These are phyloP conservation scores for Mucor indicus DNA, from an alignment of 371 early-diverging fungal genomes.

Conservation along the genomic window DNA sequence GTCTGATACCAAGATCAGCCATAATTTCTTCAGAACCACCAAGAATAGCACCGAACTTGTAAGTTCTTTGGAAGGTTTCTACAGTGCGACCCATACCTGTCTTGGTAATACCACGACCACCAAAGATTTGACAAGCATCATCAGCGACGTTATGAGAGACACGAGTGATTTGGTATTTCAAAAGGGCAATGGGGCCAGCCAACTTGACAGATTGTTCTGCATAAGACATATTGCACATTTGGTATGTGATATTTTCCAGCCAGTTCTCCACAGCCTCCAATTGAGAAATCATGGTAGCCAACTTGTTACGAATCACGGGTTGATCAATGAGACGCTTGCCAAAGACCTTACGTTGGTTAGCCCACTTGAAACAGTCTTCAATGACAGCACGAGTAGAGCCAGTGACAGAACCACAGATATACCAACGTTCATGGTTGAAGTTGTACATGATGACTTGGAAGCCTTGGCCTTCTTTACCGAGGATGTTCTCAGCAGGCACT, in stretches of 20 bases:
- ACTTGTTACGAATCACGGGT: constrained; percentile 62
- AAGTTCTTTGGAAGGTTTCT: constrained; percentile 55
- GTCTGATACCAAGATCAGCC: constrained; percentile 42
- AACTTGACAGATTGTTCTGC: constrained; percentile 56
- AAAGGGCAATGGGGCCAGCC: constrained; percentile 67
- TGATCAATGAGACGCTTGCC: constrained; percentile 70
- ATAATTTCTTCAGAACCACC: constrained; percentile 81
- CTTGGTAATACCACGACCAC: constrained; percentile 64
- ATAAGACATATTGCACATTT: constrained; percentile 65
- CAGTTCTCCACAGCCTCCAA: constrained; percentile 62
- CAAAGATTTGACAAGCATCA: constrained; percentile 70
- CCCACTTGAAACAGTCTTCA: constrained; percentile 84
- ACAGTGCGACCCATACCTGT: constrained; percentile 62
- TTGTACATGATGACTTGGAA: constrained; percentile 80
- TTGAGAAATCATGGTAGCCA: constrained; percentile 63
- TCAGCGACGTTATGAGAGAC: constrained; percentile 57
- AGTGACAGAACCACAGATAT: constrained; percentile 76
- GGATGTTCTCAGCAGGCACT: constrained; percentile 79
- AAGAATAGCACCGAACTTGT: constrained; percentile 70
- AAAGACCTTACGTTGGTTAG: constrained; percentile 83
- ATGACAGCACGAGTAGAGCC: constrained; percentile 77
- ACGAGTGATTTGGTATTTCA: constrained; percentile 60
- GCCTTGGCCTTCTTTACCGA: constrained; percentile 85
- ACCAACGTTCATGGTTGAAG: constrained; percentile 80
- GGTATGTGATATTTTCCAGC: constrained; percentile 63